Conservation (phyloP, 495 filamentous ascomycete species). For the Annulohypoxylon nitens region DNA sequence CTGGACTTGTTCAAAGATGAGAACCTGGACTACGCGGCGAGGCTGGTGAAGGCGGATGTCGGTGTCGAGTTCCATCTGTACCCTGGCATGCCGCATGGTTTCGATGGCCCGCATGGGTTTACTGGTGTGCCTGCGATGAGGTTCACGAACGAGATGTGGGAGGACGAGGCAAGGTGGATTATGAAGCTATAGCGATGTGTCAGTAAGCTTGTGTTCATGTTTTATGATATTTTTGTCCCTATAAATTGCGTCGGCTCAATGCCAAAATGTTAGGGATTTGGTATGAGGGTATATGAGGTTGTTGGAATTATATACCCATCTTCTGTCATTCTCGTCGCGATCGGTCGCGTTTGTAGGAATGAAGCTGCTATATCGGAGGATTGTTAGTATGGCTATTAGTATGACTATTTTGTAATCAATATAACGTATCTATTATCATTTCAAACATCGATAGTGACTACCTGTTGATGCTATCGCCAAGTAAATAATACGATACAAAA, state of each 20-base stretch:
- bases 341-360: background rate
- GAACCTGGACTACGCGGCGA: constrained; percentile 55
- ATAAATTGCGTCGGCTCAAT: background rate
- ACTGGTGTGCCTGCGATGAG: constrained; percentile 41
- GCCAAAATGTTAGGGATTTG: background rate
- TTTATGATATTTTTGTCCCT: background rate
- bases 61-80: constrained; percentile 66
- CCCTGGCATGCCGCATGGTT: constrained; percentile 63
- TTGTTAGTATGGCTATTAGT: background rate
- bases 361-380: background rate
- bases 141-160: constrained; percentile 5
- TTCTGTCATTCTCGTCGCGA: background rate
- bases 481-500: background rate
- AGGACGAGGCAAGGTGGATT: constrained; percentile 19
- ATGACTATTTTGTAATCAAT: background rate
- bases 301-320: background rate
- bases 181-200: constrained; percentile 8
- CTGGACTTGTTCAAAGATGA: constrained; percentile 62
- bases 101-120: constrained; percentile 62
- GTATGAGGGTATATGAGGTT: background rate
- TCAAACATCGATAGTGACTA: background rate
- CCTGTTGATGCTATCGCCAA: background rate
- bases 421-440: background rate
- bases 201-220: no score
- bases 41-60: constrained; percentile 54